Base-by-base conservation (phyloP, 2,329 filamentous ascomycete genomes). In the Cercospora nicotianae region DNA sequence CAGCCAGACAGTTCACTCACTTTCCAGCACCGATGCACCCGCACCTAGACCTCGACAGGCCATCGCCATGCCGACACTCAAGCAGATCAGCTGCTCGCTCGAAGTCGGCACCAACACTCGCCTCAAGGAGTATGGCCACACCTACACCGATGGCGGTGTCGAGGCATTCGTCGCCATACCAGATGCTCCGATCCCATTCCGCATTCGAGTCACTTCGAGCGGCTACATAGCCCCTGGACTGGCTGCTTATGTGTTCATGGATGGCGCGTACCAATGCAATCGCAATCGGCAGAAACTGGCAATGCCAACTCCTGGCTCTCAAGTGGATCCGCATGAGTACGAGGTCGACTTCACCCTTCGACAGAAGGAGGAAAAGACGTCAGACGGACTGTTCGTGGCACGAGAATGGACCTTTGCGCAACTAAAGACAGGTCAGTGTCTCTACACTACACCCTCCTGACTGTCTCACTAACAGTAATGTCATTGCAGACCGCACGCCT, bases 211-310 rank as follows among this genome's bases (percentile, higher is more conserved):
- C 45, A 80, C 76, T 2, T 84, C 84, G 0, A 76, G 76, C 39
- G 82, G 80, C 31, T 87, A 83, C 76, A 85, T 87, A 69, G 83
- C 83, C 1, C 80, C 83, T 26, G 86, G 86, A 0, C 75, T 87
- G 10, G 82, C 84, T 1, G 82, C 85, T 75, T 85, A 84, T 68
- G 84, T 87, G 28, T 87, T 82, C 77, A 86, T 87, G 48, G 86
- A 87, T 70, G 86, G 86, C 18, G 76, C 83, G 5, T 87, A 87
- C 69, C 85, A 87, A 72, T 86, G 84, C 76, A 87, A 87, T 68
- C 84, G 86, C 66, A 85, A 85, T 74, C 79, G 82, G 45, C 78
- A 80, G 45, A 76, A 81, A 39, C 70, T 87, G 33, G 75, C 78
- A 63, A 68, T 78, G 20, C 78, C 79, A 13, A 69, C 63, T 7